Evolutionary conservation across 352 stramenopile species (phyloP).

Genomic region (Phytophthora niederhauseri): DNA sequence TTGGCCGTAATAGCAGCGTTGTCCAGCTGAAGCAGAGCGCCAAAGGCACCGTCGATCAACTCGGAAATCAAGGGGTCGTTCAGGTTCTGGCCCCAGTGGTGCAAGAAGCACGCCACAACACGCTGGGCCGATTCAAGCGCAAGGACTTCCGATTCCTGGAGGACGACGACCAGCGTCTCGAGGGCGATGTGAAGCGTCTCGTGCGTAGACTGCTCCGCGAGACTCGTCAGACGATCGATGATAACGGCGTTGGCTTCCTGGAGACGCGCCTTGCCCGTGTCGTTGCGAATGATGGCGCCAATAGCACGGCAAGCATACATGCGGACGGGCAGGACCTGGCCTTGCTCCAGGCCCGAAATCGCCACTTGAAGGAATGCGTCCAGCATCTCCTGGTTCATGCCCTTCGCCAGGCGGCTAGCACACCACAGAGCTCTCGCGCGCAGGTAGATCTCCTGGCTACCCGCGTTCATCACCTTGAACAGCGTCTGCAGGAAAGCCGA

Average conservation of each 20-base stretch:
- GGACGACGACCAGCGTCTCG: slow-evolving; percentile 75
- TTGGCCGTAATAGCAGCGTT: slow-evolving; percentile 59
- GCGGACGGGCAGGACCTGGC: slow-evolving; percentile 74
- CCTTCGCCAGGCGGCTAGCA: slow-evolving; percentile 69
- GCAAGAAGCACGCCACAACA: slow-evolving; percentile 66
- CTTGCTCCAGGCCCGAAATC: slow-evolving; percentile 73
- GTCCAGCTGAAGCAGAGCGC: slow-evolving; percentile 68
- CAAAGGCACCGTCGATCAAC: slow-evolving; percentile 72
- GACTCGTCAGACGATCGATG: slow-evolving; percentile 61
- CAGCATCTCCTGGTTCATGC: slow-evolving; percentile 79
- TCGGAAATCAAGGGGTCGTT: slow-evolving; percentile 81
- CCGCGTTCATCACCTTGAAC: slow-evolving; percentile 78
- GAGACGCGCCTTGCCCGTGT: slow-evolving; percentile 62
- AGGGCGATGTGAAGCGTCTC: slow-evolving; percentile 84
- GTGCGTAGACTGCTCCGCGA: slow-evolving; percentile 61
- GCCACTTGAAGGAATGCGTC: slow-evolving; percentile 71
- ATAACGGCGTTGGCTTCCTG: slow-evolving; percentile 54
- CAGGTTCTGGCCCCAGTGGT: slow-evolving; percentile 70
- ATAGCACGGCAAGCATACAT: slow-evolving; percentile 84
- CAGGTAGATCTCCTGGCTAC: slow-evolving; percentile 73
- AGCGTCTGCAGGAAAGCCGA: slow-evolving; percentile 73
- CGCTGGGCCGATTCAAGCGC: slow-evolving; percentile 46
- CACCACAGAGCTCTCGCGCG: slow-evolving; percentile 83
- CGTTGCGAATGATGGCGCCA: slow-evolving; percentile 66
- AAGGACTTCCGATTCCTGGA: slow-evolving; percentile 59